Base-by-base conservation (phyloP, 805 yeast genomes). In the Vanderwaltozyma verrucispora region DNA sequence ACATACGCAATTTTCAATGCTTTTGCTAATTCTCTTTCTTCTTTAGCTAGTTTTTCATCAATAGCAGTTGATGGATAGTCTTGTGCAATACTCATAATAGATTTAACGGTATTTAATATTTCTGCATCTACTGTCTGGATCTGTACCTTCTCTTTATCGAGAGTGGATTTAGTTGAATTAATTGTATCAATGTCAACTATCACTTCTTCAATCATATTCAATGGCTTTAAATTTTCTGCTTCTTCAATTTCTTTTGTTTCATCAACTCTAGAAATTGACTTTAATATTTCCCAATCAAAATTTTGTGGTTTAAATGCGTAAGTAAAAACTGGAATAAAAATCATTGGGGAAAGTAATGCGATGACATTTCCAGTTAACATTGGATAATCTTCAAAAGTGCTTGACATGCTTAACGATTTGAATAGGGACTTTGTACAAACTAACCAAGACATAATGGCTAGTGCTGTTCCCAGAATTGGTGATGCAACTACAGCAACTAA, bases 331-430 rank as follows among this genome's bases (percentile, higher is more conserved):
- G 94, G 87, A 34, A 77, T 64, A 39, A 77, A 68, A 14, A 86
- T 59, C 14, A 73, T 52, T 9, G 95, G 95, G 2, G 88, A 72
- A 37, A 76, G 65, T 43, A 87, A 63, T 0, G 95, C 89, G 36
- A 85, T 87, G 33, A 85, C 76, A 59, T 87, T 87, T 42, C 95
- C 96, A 3, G 80, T 77, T 44, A 86, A 68, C 96, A 88, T 88
- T 29, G 96, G 81, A 54, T 83, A 72, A 58, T 88, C 94, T 45
- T 70, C 73, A 47, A 89, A 92, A n/a, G 94, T 75, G 39, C 59
- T 63, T 56, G 67, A 63, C 32, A 70, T 70, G 6, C 70, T 70
- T 31, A 72, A 62, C 3, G 56, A 46, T 27, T 71, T 69, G 40
- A 56, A 63, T 32, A 64, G 48, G 3, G 64, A 59, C 44, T 67